Conservation (phyloP, 1,139 yeast species). For the Lodderomyces pseudojiufengensis region DNA sequence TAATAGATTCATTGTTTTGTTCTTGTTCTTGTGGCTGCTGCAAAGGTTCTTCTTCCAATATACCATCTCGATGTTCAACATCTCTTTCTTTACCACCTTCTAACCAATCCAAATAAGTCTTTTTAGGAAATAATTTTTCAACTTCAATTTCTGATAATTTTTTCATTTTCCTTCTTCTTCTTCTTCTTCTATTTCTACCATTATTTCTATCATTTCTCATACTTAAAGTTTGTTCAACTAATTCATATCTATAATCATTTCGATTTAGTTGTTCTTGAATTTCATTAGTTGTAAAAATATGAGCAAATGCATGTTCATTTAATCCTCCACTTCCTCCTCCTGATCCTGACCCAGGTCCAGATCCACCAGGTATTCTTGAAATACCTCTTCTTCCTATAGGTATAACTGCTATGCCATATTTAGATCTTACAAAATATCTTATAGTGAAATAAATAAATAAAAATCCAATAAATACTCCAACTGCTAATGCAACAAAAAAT, state of each 20-base stretch:
- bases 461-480: constrained; percentile 56
- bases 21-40: constrained; percentile 9
- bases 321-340: neutral
- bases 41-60: constrained; percentile 31
- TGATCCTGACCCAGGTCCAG: constrained; percentile 1
- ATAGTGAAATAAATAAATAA: constrained; percentile 56
- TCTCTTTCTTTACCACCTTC: constrained; percentile 51
- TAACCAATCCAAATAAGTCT: constrained; percentile 60
- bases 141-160: constrained; percentile 59
- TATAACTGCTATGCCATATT: constrained; percentile 51
- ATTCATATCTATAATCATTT: constrained; percentile 29
- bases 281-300: constrained; percentile 18
- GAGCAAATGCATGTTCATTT: constrained; percentile 9
- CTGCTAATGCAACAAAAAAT: constrained; percentile 59
- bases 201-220: constrained; percentile 14
- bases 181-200: constrained; percentile 34
- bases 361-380: neutral
- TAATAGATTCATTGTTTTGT: constrained; percentile 13
- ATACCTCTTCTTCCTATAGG: constrained; percentile 21
- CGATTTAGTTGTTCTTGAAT: constrained; percentile 36
- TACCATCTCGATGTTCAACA: constrained; percentile 30
- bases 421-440: constrained; percentile 54
- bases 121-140: constrained; percentile 61
- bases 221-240: constrained; percentile 25
- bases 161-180: constrained; percentile 45